Base-by-base conservation (phyloP, 2,329 filamentous ascomycete species). In the Eutypella sp. region DNA sequence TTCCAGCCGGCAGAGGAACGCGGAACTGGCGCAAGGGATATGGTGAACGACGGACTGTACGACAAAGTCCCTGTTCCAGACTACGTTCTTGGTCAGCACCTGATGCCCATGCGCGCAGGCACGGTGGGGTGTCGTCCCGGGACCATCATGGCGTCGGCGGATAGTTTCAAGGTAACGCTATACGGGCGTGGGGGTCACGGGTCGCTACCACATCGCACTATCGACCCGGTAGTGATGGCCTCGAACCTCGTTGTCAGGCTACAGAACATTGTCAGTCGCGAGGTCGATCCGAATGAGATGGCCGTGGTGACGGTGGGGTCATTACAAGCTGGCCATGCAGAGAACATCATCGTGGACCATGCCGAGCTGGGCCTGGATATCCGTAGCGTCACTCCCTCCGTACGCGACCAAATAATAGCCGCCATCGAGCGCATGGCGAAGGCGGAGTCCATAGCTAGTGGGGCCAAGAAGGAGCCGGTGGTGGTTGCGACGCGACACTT, bases 401-500 rank as follows among this genome's bases (percentile, higher is more conserved):
- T 63, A 0, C 61, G 71, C 0, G 57, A 65, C 9, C 59, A 57
- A 2, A 55, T 76, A 0, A 41, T 68, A 9, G 53, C 54, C 1
- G 54, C 66, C 0, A 68, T 76, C 11, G 54, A 58, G 44, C 56
- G 67, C 1, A 68, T 76, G 11, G 69, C 84, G 0, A 62, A 73
- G 11, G 74, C 76, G 0, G 81, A 85, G 52, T 74, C 73, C 20
- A 47, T 61, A 4, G 80, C 79, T 0, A 67, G 67, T 3, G 72
- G 72, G 2, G 68, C 68, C 0, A 63, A 67, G 0, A 54, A 64
- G 38, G 57, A 64, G 15, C 77, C 79, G 0, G 62, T 57, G 1
- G 66, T 81, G 23, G 64, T 62, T 13, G 58, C 60, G 22, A 71
- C 65, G 0, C 56, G 58, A 0, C 64, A 65, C 2, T 72, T 74